Evolutionary conservation across 202 grass and related monocot genomes (phyloP).

Genomic region (Saccharum hybrid): DNA sequence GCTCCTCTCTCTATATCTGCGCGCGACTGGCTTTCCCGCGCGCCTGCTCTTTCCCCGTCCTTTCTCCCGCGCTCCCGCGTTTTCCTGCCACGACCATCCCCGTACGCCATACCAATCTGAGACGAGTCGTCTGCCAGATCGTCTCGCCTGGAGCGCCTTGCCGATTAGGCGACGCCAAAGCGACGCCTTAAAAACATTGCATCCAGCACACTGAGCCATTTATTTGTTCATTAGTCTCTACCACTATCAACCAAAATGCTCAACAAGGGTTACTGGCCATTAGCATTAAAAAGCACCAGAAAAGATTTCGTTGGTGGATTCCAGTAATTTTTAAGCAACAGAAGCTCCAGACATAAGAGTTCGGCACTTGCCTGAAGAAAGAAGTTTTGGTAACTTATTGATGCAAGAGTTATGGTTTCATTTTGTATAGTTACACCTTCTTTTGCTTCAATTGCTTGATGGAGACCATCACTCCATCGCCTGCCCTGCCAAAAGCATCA

Average conservation of each 20-base stretch:
- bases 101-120: no score
- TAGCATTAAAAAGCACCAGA: constrained; percentile 5
- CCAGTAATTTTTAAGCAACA: background rate
- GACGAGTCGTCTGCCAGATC: no score
- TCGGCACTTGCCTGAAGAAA: constrained; percentile 85
- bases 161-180: no score
- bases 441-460: constrained; percentile 99
- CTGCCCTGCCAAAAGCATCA: constrained; percentile 72
- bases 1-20: no score
- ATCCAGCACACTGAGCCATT: constrained; percentile 34
- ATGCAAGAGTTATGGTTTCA: constrained; percentile 96
- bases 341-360: constrained; percentile 20
- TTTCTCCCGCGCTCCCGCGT: no score
- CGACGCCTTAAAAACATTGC: no score
- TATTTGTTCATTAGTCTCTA: constrained; percentile 30
- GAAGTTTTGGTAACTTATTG: constrained; percentile 99
- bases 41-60: no score
- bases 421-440: constrained; percentile 93
- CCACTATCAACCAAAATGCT: constrained; percentile 13
- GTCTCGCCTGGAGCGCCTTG: no score
- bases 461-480: constrained; percentile 98
- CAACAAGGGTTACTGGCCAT: constrained; percentile 18
- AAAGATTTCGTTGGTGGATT: background rate
- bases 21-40: no score
- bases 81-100: no score